Evolutionary conservation across 306 rosid species (phyloP).

Genomic region (Cicer cuneatum): DNA sequence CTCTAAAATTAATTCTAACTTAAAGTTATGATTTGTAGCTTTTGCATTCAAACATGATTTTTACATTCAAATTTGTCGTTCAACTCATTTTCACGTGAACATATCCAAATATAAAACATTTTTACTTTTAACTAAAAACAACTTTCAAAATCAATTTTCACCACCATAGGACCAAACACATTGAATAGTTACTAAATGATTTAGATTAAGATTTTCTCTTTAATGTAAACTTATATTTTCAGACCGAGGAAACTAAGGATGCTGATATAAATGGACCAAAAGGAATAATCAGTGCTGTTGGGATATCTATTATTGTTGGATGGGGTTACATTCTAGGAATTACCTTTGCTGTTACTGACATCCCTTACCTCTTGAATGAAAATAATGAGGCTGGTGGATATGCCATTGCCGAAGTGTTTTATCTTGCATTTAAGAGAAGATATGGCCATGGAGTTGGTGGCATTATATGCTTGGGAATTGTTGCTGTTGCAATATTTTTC

Average conservation of each 20-base stretch:
- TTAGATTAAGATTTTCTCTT: slow-evolving; percentile 29
- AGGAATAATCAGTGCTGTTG: slow-evolving; percentile 94
- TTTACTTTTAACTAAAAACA: background rate
- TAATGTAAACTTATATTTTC: slow-evolving; percentile 41
- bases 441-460: slow-evolving; percentile 93
- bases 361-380: slow-evolving; percentile 72
- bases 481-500: slow-evolving; percentile 90
- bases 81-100: background rate
- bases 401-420: slow-evolving; percentile 94
- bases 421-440: slow-evolving; percentile 82
- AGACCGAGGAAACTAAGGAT: slow-evolving; percentile 95
- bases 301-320: slow-evolving; percentile 87
- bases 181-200: slow-evolving; percentile 38
- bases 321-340: slow-evolving; percentile 89
- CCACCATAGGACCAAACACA: background rate
- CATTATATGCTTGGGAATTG: slow-evolving; percentile 81
- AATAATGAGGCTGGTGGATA: slow-evolving; percentile 90
- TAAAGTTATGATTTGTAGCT: background rate
- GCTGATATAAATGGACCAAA: slow-evolving; percentile 94
- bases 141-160: background rate
- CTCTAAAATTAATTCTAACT: background rate
- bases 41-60: background rate
- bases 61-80: background rate
- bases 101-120: background rate
- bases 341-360: slow-evolving; percentile 81